These are phyloP conservation scores for Reutealis trisperma DNA, from an alignment of 345 rosid genomes.

Conservation along the genomic window DNA sequence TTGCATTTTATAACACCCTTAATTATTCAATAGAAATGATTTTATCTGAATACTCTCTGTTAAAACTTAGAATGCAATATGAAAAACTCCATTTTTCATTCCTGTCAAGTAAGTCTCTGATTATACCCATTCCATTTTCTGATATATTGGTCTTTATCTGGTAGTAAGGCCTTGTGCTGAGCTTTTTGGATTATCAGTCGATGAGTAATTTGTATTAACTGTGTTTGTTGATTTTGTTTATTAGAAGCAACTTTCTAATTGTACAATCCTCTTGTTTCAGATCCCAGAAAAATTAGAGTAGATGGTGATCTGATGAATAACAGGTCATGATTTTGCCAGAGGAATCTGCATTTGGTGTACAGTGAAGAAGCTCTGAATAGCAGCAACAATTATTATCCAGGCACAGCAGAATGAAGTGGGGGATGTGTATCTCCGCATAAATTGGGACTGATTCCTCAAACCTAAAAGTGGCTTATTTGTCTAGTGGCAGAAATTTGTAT, in stretches of 20 bases:
- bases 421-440: conserved; percentile 15
- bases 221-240: neutral
- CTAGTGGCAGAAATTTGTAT: conserved; percentile 38
- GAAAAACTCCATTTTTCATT: neutral
- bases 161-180: neutral
- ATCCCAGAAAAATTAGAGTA: conserved; percentile 32
- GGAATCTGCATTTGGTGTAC: conserved; percentile 37
- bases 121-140: no score
- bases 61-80: neutral
- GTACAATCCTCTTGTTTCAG: conserved; percentile 11
- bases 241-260: neutral
- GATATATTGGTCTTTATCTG: neutral
- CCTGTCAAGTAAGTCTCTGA: neutral
- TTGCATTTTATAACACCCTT: no score
- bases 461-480: conserved; percentile 19
- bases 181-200: neutral
- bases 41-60: no score
- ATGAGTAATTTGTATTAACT: no score
- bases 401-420: neutral
- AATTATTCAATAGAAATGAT: no score
- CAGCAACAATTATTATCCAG: conserved; percentile 10
- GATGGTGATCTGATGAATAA: conserved; percentile 27
- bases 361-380: conserved; percentile 21
- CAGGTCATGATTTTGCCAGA: conserved; percentile 7
- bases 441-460: conserved; percentile 21